Evolutionary conservation across 352 stramenopile species (phyloP).

Genomic region (Globisporangium recalcitrans): DNA sequence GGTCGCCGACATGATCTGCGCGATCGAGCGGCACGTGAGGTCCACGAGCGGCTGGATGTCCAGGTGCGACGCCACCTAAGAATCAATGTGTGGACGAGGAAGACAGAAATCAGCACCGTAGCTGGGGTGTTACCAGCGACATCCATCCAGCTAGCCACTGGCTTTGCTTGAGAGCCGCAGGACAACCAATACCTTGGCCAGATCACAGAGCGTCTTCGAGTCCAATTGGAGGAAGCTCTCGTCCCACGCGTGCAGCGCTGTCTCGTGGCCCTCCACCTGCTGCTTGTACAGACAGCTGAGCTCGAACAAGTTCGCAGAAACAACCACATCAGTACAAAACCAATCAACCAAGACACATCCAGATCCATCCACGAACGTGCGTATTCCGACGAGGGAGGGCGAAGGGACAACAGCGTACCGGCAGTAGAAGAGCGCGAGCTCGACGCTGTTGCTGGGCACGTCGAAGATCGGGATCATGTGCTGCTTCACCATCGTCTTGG

Average conservation of each 20-base stretch:
- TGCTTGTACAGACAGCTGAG: conserved; percentile 70
- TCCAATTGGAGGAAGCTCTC: conserved; percentile 64
- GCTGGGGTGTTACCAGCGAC: background rate
- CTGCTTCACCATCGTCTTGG: conserved; percentile 49
- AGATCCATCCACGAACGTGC: background rate
- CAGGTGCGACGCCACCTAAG: conserved; percentile 71
- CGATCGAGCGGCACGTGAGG: conserved; percentile 74
- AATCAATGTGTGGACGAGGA: too few relatives aligned
- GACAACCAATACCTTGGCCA: conserved; percentile 75
- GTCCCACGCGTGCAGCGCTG: conserved; percentile 57
- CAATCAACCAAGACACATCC: background rate
- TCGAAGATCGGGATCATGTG: conserved; percentile 75
- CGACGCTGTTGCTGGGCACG: conserved; percentile 62
- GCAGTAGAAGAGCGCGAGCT: conserved; percentile 71
- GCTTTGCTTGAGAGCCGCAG: too few relatives aligned
- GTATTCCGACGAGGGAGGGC: background rate
- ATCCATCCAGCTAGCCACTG: background rate
- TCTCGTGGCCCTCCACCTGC: conserved; percentile 61
- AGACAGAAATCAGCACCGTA: background rate
- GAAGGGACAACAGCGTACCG: too few relatives aligned
- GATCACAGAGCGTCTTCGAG: conserved; percentile 72
- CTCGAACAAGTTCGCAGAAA: background rate
- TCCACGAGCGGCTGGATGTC: conserved; percentile 81
- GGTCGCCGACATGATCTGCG: conserved; percentile 81
- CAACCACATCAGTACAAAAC: background rate